Base-by-base conservation (phyloP, 1,284 basidiomycete genomes). In the Hypsizygus ulmarius region DNA sequence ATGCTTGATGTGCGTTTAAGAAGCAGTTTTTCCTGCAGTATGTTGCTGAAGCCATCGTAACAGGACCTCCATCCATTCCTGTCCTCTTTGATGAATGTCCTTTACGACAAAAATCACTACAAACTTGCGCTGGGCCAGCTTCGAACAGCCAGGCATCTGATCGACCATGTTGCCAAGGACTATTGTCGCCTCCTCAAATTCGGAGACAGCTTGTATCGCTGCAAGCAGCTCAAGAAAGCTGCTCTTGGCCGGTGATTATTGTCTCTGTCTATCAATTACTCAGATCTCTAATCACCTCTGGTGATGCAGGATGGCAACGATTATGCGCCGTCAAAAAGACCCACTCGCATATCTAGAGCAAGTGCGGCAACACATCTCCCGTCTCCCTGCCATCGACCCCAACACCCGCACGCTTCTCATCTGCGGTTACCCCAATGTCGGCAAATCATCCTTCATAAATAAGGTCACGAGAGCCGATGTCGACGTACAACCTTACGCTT, bases 21-120 rank as follows among this genome's bases (percentile, higher is more conserved):
- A 30, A 5, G 9, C 21, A n/a, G 21, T 28, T 34, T 29, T 12
- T 25, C 16, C 14, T 28, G 21, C 27, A 10, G 33, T n/a, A 21
- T 33, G 19, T 19, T 28, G 29, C 28, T 49, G 14, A 38, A 29
- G 18, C 11, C n/a, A 19, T 11, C 8, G 9, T 11, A 12, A 18
- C 61, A 95, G 90, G 94, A 97, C 64, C 76, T 97, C 6, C 94
- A 97, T 67, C 94, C 94, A 2, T 97, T 97, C 77, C 77, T 97
- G 21, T 82, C 93, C 3, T 94, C 92, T 2, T 76, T 97, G 28
- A 84, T 97, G 77, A 97, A 97, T 67, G 94, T 97, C 9, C 79
- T 97, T 29, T 97, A 97, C 71, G 94, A 97, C 79, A 97, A 97
- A 74, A 97, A 97, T 64, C 94, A 97, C 67, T 97, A 97, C 82